Evolutionary conservation across 108 stramenopile genomes (phyloP).

Genomic region (Skeletonema costatum): DNA sequence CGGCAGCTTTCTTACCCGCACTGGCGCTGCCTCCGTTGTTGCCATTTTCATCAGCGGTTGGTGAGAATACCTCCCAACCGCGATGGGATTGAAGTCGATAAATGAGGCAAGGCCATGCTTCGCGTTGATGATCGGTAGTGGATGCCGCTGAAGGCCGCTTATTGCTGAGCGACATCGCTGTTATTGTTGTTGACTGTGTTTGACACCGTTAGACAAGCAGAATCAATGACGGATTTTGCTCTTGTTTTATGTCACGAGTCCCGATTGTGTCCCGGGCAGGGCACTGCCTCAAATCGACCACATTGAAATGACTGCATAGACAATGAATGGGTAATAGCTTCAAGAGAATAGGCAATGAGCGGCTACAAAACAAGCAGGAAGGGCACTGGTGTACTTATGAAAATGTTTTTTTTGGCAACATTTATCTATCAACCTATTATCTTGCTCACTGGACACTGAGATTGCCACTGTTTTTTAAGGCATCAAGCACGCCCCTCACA

Average conservation of each 20-base stretch:
- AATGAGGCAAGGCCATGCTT: slow-evolving; percentile 42
- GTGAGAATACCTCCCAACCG: slow-evolving; percentile 39
- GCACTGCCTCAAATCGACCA: no score
- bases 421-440: slow-evolving; percentile 3
- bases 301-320: no score
- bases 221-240: no score
- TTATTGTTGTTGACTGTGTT: not conserved
- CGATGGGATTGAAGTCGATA: slow-evolving; percentile 38
- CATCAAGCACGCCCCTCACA: slow-evolving; percentile 39
- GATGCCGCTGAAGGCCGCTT: not conserved
- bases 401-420: not conserved
- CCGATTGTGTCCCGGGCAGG: no score
- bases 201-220: not conserved
- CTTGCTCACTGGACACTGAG: not conserved
- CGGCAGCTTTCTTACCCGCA: not conserved
- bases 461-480: slow-evolving; percentile 47
- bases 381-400: not conserved
- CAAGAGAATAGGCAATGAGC: no score
- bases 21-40: not conserved
- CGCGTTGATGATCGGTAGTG: not conserved
- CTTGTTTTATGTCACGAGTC: no score
- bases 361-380: no score
- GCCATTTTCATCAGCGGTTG: slow-evolving; percentile 8
- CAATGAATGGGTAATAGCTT: no score
- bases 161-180: not conserved